phyloP scores from a whole-genome alignment of 2,329 filamentous ascomycete species.

The Ceratocystis albifundus region DNA sequence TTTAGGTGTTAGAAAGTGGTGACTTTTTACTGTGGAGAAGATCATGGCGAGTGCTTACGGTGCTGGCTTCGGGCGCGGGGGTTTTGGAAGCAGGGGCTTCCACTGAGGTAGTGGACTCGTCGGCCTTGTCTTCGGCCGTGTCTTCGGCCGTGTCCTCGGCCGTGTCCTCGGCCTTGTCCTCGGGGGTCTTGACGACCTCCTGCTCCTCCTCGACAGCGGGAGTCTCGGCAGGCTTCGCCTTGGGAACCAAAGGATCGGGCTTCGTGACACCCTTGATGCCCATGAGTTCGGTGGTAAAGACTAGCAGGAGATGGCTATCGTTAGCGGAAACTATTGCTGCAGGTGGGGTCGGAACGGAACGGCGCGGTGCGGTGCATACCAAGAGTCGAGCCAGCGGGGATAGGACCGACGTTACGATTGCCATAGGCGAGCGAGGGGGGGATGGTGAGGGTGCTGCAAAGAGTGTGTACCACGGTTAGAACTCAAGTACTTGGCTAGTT shows the following conservation, averaged over 20 bases:
- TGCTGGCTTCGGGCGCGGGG: background rate
- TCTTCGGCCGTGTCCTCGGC: background rate
- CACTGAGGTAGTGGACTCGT: conserved; percentile 13
- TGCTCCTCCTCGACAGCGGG: conserved; percentile 27
- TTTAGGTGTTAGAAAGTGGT: conserved; percentile 11
- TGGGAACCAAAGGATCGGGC: conserved; percentile 35
- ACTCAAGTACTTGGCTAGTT: background rate
- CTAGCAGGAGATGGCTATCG: conserved; percentile 31
- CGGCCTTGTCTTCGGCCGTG: conserved; percentile 22
- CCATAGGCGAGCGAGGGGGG: conserved; percentile 83
- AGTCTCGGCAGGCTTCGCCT: conserved; percentile 31
- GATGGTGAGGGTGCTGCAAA: conserved; percentile 62
- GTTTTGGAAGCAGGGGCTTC: conserved; percentile 7
- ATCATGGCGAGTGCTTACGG: conserved; percentile 16
- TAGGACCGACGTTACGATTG: conserved; percentile 61
- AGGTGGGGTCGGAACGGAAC: background rate
- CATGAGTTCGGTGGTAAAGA: conserved; percentile 87
- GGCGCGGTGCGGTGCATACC: conserved; percentile 38
- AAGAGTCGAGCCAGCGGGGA: conserved; percentile 69
- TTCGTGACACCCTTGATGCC: conserved; percentile 62
- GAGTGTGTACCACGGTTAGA: conserved; percentile 24
- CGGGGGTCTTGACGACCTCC: conserved; percentile 31
- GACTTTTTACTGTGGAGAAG: conserved; percentile 16
- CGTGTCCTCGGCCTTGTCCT: conserved; percentile 28
- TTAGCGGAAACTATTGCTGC: background rate